phyloP scores from a whole-genome alignment of 2,329 filamentous ascomycete genomes.

The Aspergillus candidus region DNA sequence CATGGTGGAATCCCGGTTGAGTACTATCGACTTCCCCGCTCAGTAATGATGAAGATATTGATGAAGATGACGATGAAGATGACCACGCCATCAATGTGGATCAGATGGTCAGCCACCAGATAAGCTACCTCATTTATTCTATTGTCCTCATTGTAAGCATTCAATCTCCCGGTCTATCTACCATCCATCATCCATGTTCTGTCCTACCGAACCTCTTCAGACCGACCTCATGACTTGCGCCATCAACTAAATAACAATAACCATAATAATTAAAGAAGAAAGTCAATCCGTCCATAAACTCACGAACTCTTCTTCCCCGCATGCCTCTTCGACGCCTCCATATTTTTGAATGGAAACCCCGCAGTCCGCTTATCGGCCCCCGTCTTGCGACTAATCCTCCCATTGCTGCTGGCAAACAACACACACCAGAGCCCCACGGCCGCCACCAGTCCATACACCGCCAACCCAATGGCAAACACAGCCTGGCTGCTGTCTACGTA shows the following conservation, averaged over 20 bases:
- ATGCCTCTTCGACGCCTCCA: slow-evolving; percentile 49
- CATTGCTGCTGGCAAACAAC: slow-evolving; percentile 52
- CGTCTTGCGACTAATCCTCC: slow-evolving; percentile 56
- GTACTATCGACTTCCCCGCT: too few species aligned
- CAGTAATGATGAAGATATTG: too few species aligned
- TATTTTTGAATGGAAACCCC: slow-evolving; percentile 61
- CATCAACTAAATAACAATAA: too few species aligned
- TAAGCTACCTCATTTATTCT: neutral
- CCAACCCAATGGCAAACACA: slow-evolving; percentile 55
- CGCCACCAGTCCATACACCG: slow-evolving; percentile 53
- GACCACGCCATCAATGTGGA: slow-evolving; percentile 1
- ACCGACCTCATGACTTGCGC: too few species aligned
- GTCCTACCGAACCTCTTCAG: too few species aligned
- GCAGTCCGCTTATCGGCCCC: slow-evolving; percentile 62
- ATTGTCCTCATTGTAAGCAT: neutral
- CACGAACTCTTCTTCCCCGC: slow-evolving; percentile 25
- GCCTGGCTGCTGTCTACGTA: slow-evolving; percentile 53
- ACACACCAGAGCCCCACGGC: slow-evolving; percentile 60
- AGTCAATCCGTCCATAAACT: neutral
- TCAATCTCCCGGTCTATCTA: too few species aligned
- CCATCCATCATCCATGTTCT: too few species aligned
- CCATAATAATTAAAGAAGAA: neutral
- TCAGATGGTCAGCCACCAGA: slow-evolving; percentile 3
- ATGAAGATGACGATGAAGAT: neutral
- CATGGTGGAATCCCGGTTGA: too few species aligned